Percentiles rank a stretch among this genome's conserved stretches.
phyloP scores from a whole-genome alignment of 1,284 basidiomycete species.

The Fomitiporia mediterranea region DNA sequence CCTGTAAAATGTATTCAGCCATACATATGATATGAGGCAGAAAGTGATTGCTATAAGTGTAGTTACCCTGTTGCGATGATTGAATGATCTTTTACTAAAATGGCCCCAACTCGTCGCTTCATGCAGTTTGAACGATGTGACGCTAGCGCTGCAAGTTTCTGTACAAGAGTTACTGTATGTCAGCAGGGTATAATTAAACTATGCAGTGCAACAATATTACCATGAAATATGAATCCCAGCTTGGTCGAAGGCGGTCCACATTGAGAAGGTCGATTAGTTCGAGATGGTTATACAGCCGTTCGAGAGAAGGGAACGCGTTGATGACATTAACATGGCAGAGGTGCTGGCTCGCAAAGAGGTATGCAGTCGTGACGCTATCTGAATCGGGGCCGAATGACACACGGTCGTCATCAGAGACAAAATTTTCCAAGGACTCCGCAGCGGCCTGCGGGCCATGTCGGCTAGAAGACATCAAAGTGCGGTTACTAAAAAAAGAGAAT shows the following conservation, averaged over 20 bases:
- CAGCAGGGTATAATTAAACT: slow-evolving; percentile 21
- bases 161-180: slow-evolving; percentile 11
- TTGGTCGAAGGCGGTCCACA: slow-evolving; percentile 72
- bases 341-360: slow-evolving; percentile 21
- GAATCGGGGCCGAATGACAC: slow-evolving; percentile 46
- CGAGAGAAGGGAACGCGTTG: slow-evolving; percentile 62
- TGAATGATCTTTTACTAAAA: slow-evolving; percentile 83
- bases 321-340: slow-evolving; percentile 48
- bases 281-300: slow-evolving; percentile 59
- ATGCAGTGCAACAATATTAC: slow-evolving; percentile 34
- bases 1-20: slow-evolving; percentile 33
- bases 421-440: slow-evolving; percentile 56
- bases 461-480: not conserved
- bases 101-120: slow-evolving; percentile 94
- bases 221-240: slow-evolving; percentile 98
- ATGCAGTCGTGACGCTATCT: slow-evolving; percentile 29
- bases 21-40: slow-evolving; percentile 2
- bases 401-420: slow-evolving; percentile 59
- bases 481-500: slow-evolving; percentile 15
- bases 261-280: slow-evolving; percentile 66
- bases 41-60: not conserved
- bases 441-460: slow-evolving; percentile 23
- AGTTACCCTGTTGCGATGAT: slow-evolving; percentile 86
- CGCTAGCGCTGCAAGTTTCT: slow-evolving; percentile 59
- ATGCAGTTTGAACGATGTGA: slow-evolving; percentile 91